phyloP scores from a whole-genome alignment of 345 rosid genomes.

The Heritiera fomes region DNA sequence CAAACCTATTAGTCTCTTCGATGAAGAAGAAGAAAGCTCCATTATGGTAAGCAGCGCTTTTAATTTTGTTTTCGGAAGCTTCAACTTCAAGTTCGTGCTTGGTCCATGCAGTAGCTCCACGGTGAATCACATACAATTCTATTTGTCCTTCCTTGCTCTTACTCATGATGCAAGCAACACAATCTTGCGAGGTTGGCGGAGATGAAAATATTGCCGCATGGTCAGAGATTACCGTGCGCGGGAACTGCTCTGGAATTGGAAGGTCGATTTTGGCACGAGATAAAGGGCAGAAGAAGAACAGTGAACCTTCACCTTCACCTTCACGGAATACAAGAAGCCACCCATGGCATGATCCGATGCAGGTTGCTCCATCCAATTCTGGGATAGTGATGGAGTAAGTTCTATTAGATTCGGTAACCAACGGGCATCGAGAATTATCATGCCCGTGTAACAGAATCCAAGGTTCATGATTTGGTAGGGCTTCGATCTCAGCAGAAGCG shows the following conservation, averaged over 20 bases:
- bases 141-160: neutral
- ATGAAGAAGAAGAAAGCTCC: neutral
- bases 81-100: neutral
- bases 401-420: neutral
- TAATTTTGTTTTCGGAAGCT: neutral
- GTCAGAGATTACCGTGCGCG: neutral
- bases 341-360: slow-evolving; percentile 31
- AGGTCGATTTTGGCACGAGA: slow-evolving; percentile 23
- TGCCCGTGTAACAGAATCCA: slow-evolving; percentile 29
- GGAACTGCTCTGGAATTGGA: slow-evolving; percentile 20
- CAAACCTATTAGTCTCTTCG: neutral
- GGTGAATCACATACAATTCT: neutral
- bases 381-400: slow-evolving; percentile 23
- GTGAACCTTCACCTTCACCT: neutral
- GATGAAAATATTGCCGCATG: slow-evolving; percentile 26
- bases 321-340: slow-evolving; percentile 28
- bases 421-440: slow-evolving; percentile 4
- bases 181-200: slow-evolving; percentile 27
- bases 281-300: slow-evolving; percentile 38
- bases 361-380: slow-evolving; percentile 26
- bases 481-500: slow-evolving; percentile 22
- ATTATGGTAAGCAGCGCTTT: neutral
- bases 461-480: neutral
- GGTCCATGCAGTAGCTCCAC: slow-evolving; percentile 24
- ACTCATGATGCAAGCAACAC: slow-evolving; percentile 14